Percentiles rank a stretch among this genome's conserved stretches.
These are phyloP conservation scores for Citrullus mucosospermus DNA, from an alignment of 306 rosid genomes.

Conservation along the genomic window DNA sequence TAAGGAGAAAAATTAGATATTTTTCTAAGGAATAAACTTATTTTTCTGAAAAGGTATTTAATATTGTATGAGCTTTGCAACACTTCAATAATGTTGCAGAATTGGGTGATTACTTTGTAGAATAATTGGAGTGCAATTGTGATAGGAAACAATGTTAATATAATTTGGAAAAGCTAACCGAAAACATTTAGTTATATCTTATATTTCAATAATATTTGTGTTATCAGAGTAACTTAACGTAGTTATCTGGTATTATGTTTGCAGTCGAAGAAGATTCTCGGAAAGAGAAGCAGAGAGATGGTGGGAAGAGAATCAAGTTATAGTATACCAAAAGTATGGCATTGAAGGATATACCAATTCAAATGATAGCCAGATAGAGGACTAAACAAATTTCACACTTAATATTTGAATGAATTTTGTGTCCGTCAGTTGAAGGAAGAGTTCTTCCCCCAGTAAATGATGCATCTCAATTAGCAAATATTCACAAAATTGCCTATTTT, in stretches of 20 bases:
- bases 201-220: not conserved
- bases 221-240: not conserved
- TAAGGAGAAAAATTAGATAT: no score
- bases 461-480: not conserved
- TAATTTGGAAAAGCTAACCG: not conserved
- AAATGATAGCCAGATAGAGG: constrained; percentile 22
- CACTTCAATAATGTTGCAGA: not conserved
- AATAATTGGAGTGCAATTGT: not conserved
- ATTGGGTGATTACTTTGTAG: not conserved
- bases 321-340: constrained; percentile 43
- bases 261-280: constrained; percentile 58
- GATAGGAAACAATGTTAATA: not conserved
- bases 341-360: constrained; percentile 47
- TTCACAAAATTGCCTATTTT: not conserved
- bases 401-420: not conserved
- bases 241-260: constrained; percentile 6
- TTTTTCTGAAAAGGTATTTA: no score
- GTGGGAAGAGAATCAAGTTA: constrained; percentile 78
- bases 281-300: constrained; percentile 65
- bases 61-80: not conserved
- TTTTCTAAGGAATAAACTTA: no score
- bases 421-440: not conserved
- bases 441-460: not conserved
- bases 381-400: not conserved
- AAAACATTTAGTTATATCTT: not conserved